Conservation (phyloP, 23 red algal genomes). For the Gracilaria gracilis region DNA sequence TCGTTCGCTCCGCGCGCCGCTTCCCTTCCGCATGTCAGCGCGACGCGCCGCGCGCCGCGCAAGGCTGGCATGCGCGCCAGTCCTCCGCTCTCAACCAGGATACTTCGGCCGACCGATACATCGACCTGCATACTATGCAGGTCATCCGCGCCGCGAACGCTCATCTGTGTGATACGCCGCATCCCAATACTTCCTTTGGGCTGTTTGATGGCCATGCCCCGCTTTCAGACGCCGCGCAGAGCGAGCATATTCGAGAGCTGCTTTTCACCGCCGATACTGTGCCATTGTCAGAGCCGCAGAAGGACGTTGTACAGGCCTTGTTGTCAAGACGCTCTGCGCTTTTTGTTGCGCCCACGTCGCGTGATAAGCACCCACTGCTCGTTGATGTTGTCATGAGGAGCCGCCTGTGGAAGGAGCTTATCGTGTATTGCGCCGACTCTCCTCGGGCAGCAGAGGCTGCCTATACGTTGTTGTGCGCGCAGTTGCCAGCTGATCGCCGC, state of each 20-base stretch:
- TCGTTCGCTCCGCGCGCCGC: neutral
- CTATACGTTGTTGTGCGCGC: slow-evolving; percentile 48
- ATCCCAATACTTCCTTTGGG: slow-evolving; percentile 24
- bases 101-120: slow-evolving; percentile 29
- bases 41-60: neutral
- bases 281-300: slow-evolving; percentile 39
- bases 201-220: slow-evolving; percentile 20
- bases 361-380: slow-evolving; percentile 36
- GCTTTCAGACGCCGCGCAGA: slow-evolving; percentile 6
- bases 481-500: slow-evolving; percentile 43
- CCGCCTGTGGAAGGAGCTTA: slow-evolving; percentile 50
- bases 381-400: slow-evolving; percentile 45
- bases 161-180: slow-evolving; percentile 47
- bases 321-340: slow-evolving; percentile 52
- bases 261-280: slow-evolving; percentile 57
- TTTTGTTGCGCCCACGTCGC: slow-evolving; percentile 17
- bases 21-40: neutral
- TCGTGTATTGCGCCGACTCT: slow-evolving; percentile 60
- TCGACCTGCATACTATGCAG: slow-evolving; percentile 69
- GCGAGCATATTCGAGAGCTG: slow-evolving; percentile 18
- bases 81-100: slow-evolving; percentile 66
- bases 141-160: slow-evolving; percentile 26
- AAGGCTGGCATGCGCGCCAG: slow-evolving; percentile 17
- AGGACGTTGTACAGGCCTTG: slow-evolving; percentile 49
- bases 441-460: slow-evolving; percentile 43